Evolutionary conservation across 2,329 filamentous ascomycete species (phyloP).

Genomic region (Aspergillus pseudoviridinutans): DNA sequence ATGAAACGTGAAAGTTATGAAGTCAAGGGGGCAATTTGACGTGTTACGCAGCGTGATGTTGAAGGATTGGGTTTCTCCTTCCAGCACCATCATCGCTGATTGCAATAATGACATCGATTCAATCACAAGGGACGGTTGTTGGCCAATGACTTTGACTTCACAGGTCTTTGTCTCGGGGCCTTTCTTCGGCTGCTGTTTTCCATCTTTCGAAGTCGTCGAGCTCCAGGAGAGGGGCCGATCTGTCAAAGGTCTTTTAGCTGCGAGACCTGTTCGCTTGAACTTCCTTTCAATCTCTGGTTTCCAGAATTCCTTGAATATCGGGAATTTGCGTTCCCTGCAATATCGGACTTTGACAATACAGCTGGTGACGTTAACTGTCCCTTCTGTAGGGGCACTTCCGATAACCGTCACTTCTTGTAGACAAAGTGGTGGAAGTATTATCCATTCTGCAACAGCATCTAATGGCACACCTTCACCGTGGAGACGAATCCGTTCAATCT

Average conservation of each 20-base stretch:
- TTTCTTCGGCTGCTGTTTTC: constrained; percentile 29
- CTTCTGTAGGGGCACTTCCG: constrained; percentile 64
- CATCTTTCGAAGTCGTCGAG: constrained; percentile 37
- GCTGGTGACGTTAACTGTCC: constrained; percentile 69
- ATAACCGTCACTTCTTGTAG: constrained; percentile 72
- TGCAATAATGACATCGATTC: constrained; percentile 76
- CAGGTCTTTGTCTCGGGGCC: constrained; percentile 35
- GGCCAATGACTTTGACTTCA: constrained; percentile 69
- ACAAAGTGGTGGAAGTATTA: constrained; percentile 73
- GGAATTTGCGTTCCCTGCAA: constrained; percentile 77
- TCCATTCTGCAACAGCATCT: constrained; percentile 60
- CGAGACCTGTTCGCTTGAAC: constrained; percentile 69
- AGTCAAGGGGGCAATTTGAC: constrained; percentile 71
- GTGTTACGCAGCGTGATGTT: constrained; percentile 76
- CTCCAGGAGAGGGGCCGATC: constrained; percentile 45
- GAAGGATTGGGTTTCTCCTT: constrained; percentile 78
- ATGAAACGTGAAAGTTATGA: constrained; percentile 82
- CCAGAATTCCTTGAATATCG: constrained; percentile 77
- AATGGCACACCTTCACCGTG: constrained; percentile 71
- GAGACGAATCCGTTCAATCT: constrained; percentile 76
- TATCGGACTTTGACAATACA: constrained; percentile 76
- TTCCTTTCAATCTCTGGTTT: constrained; percentile 65
- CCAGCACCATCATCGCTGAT: constrained; percentile 84
- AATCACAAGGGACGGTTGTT: constrained; percentile 73
- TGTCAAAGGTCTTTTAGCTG: constrained; percentile 50